Conservation (phyloP, 176 grass and related monocot genomes). For the Cenchrus americanus region DNA sequence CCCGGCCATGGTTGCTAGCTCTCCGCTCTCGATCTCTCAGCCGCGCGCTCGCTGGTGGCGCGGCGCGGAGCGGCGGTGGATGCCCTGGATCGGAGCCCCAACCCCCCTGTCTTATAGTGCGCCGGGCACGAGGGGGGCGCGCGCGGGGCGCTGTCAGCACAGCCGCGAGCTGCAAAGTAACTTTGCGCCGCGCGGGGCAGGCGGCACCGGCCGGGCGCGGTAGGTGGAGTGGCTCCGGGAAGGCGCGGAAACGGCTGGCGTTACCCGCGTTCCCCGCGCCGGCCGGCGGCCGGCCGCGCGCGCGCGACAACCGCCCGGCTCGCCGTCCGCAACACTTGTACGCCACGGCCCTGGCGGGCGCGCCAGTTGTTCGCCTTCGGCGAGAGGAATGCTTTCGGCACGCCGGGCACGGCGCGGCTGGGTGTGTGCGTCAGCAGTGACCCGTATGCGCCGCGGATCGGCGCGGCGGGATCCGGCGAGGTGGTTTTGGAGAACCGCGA, state of each 20-base stretch:
- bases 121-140: background rate
- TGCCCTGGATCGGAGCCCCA: background rate
- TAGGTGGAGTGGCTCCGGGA: background rate
- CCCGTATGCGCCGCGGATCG: background rate
- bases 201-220: background rate
- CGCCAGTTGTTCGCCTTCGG: too few relatives aligned
- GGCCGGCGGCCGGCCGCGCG: background rate
- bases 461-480: background rate
- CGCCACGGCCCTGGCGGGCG: background rate
- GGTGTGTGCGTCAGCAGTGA: background rate
- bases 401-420: background rate
- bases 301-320: background rate
- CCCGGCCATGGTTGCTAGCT: background rate
- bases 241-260: background rate
- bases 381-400: background rate
- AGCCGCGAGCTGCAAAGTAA: background rate
- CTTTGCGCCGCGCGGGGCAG: background rate
- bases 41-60: background rate
- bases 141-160: background rate
- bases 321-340: background rate
- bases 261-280: background rate
- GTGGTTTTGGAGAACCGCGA: background rate
- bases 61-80: background rate
- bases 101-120: background rate
- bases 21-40: background rate